Evolutionary conservation across 495 filamentous ascomycete genomes (phyloP), one percentile per base, ranked within the genome.

Genomic region (Neurospora discreta): DNA sequence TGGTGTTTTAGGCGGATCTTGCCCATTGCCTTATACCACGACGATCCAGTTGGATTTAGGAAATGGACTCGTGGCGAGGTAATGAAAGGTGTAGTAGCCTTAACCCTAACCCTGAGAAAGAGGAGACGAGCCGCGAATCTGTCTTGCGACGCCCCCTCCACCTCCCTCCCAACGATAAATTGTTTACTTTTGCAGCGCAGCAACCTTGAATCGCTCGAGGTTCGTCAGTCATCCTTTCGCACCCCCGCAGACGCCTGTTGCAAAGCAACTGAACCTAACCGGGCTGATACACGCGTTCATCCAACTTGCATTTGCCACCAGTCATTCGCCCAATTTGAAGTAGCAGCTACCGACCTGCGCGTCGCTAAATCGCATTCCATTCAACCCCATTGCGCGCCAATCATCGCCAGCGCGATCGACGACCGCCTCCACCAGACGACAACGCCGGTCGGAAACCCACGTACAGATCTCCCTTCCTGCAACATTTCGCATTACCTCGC

Each of bases 101-200:
- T 1, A 33, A 60, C 52, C 52, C 52, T 33, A 33, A 60, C 52
- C 52, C 52, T 58, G 23, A 7, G 2, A 5, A 2, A 7, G 1
- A 30, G 43, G 3, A 30, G 46, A 52, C 44, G 15, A 13, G 11
- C 23, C 23, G 52, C 52, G 52, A 33, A 18, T 33, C 8, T 26
- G 26, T 30, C 16, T 60, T 60, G 13, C 23, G 11, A 60, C 2
- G 13, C 23, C 23, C 52, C 52, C 52, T 60, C 52, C 52, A 60
- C 44, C 10, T 46, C 46, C 23, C 33, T 60, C 52, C 52, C 6
- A 7, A 30, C 52, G 18, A 18, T 60, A 7, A 65, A 72, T 72
- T 72, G 71, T 72, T 72, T 72, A 72, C 71, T 72, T 72, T 71
- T 42, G 33, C 65, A 30, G 68, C 71, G 71, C 71, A 68, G 40